These are phyloP conservation scores for Eucalyptus tenuipes DNA, from an alignment of 345 rosid genomes.

Conservation along the genomic window DNA sequence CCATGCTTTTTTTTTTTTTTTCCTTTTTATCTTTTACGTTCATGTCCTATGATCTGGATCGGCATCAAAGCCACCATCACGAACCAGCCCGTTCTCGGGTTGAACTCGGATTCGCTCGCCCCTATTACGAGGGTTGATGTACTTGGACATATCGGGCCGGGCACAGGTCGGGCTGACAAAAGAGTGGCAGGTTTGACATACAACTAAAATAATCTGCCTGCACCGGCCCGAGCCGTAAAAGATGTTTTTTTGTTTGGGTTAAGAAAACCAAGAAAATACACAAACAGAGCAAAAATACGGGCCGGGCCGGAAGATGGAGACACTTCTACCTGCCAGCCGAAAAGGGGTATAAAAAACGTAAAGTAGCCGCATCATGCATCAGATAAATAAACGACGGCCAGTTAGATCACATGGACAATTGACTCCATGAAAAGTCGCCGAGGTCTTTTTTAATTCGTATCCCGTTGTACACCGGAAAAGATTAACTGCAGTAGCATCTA, in stretches of 20 bases:
- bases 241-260: neutral
- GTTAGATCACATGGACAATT: neutral
- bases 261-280: neutral
- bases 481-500: neutral
- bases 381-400: neutral
- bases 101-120: neutral
- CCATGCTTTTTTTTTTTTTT: neutral
- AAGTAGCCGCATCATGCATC: neutral
- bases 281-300: neutral
- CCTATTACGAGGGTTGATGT: neutral
- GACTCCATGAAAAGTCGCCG: neutral
- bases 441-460: neutral
- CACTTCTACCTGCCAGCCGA: neutral
- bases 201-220: neutral
- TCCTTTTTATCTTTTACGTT: neutral
- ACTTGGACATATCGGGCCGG: neutral
- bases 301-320: neutral
- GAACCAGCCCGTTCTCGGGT: neutral
- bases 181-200: neutral
- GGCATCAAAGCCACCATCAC: neutral
- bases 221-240: neutral
- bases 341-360: neutral
- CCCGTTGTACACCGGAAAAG: neutral
- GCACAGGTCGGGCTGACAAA: neutral
- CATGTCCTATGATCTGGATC: neutral